A percentile compares a stretch with the other conserved stretches of the same genome.
Evolutionary conservation across 2,329 filamentous ascomycete genomes (phyloP).

Genomic region (Periconia macrospinosa): DNA sequence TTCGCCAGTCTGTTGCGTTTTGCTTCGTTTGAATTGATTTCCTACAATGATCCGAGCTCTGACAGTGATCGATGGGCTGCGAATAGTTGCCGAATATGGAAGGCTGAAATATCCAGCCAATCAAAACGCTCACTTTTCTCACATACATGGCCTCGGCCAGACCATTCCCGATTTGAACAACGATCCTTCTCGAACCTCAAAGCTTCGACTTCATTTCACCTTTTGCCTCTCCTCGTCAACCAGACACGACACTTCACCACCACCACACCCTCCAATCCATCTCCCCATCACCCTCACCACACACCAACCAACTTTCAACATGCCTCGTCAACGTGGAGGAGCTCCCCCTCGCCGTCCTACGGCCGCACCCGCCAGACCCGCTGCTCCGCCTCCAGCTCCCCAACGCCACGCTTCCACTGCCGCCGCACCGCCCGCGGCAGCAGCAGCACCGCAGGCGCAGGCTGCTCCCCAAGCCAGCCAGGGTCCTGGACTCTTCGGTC

Average conservation of each 20-base stretch:
- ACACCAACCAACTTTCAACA: slow-evolving; percentile 20
- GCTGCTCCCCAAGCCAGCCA: slow-evolving; percentile 51
- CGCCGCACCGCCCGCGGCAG: slow-evolving; percentile 51
- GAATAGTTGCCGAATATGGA: neutral
- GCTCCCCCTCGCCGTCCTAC: slow-evolving; percentile 50
- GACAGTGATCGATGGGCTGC: neutral
- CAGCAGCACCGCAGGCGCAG: slow-evolving; percentile 52
- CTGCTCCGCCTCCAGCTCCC: slow-evolving; percentile 57
- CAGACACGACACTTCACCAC: slow-evolving; percentile 8
- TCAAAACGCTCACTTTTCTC: neutral
- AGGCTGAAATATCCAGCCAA: neutral
- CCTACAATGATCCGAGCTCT: neutral
- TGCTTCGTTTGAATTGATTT: neutral
- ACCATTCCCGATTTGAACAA: slow-evolving; percentile 2
- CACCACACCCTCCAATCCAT: slow-evolving; percentile 8
- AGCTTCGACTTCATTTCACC: slow-evolving; percentile 10
- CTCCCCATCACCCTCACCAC: slow-evolving; percentile 1
- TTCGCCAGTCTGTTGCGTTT: neutral
- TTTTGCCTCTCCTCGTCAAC: slow-evolving; percentile 16
- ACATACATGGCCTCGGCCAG: neutral
- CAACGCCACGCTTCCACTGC: slow-evolving; percentile 70
- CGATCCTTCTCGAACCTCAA: slow-evolving; percentile 34
- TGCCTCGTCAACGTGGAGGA: slow-evolving; percentile 55
- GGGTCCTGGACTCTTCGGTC: slow-evolving; percentile 85
- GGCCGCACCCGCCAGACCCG: slow-evolving; percentile 44